Percentiles rank a stretch among this genome's conserved stretches.
Evolutionary conservation across 495 filamentous ascomycete genomes (phyloP).

Genomic region (Bacidia rubella): DNA sequence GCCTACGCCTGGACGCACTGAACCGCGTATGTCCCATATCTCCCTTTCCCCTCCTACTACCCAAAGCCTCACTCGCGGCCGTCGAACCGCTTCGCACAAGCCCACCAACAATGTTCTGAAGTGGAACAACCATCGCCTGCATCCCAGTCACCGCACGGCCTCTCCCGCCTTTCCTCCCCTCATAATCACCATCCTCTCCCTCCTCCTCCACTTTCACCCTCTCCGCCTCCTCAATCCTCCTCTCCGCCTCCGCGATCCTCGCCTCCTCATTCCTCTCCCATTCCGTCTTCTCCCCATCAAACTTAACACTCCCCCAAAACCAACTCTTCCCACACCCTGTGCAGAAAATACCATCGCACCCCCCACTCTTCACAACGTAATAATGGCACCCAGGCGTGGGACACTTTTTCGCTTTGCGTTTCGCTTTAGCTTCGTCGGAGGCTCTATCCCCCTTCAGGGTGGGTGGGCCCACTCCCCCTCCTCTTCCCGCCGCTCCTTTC

Average conservation of each 20-base stretch:
- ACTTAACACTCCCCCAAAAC: not conserved
- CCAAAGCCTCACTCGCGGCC: too few species aligned
- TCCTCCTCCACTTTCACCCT: not conserved
- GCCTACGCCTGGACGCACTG: too few species aligned
- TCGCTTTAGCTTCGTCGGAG: not conserved
- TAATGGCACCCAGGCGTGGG: not conserved
- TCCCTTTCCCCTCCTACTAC: too few species aligned
- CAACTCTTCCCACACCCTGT: not conserved
- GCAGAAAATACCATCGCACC: not conserved
- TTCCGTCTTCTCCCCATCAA: not conserved
- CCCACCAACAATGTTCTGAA: too few species aligned
- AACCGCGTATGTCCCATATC: too few species aligned
- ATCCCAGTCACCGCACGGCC: too few species aligned
- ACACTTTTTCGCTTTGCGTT: not conserved
- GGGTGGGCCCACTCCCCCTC: too few species aligned
- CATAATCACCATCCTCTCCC: conserved; percentile 51
- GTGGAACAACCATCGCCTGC: too few species aligned
- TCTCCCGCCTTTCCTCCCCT: conserved; percentile 93
- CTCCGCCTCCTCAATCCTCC: too few species aligned
- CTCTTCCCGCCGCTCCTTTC: too few species aligned
- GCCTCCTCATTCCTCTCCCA: not conserved
- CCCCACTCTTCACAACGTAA: not conserved
- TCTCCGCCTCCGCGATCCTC: not conserved
- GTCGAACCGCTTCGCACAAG: too few species aligned
- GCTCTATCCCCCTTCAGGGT: not conserved